Conservation (phyloP, 2,329 filamentous ascomycete species). For the Neofusicoccum ribis region DNA sequence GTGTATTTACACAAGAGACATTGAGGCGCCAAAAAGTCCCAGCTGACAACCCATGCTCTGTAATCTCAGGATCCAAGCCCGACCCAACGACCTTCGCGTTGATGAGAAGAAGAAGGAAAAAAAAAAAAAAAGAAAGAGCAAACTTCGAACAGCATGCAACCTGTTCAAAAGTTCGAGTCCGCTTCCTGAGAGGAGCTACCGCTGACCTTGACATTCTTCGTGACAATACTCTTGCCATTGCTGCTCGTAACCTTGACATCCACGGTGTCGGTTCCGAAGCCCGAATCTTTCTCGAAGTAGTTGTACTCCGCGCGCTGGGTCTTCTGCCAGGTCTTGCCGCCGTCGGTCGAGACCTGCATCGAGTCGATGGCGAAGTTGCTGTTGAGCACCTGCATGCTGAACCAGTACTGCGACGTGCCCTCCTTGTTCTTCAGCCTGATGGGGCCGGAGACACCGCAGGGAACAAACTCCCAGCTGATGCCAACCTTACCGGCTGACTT, state of each 20-base stretch:
- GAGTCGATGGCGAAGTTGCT: conserved; percentile 55
- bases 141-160: too few species aligned
- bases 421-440: conserved; percentile 56
- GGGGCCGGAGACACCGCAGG: conserved; percentile 53
- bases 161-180: not conserved
- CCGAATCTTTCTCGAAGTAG: conserved; percentile 61
- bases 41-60: too few species aligned
- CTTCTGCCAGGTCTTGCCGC: conserved; percentile 58
- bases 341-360: conserved; percentile 63
- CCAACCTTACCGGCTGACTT: conserved; percentile 50
- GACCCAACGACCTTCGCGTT: too few species aligned
- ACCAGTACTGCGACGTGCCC: conserved; percentile 55
- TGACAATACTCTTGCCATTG: not conserved
- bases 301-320: conserved; percentile 55
- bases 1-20: too few species aligned
- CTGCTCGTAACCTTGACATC: conserved; percentile 54
- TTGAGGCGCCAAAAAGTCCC: too few species aligned
- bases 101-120: too few species aligned
- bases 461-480: conserved; percentile 51
- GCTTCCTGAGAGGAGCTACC: not conserved
- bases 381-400: conserved; percentile 66
- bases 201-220: not conserved
- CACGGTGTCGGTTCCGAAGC: conserved; percentile 57
- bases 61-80: too few species aligned
- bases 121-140: too few species aligned